phyloP scores from a whole-genome alignment of 169 alveolate species.

The Theileria luwenshuni region DNA sequence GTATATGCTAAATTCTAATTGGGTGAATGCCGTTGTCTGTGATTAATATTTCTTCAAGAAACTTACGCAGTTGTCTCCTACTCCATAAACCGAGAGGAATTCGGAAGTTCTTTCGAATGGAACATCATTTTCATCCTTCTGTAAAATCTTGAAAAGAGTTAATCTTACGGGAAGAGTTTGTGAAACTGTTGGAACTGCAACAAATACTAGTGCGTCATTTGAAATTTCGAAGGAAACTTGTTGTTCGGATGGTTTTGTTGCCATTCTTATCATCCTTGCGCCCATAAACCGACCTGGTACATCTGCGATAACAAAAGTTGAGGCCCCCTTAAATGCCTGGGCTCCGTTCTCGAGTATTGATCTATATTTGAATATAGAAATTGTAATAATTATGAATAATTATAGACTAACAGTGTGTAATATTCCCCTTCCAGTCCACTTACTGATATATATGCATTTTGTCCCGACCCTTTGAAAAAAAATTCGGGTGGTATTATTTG shows the following conservation, averaged over 20 bases:
- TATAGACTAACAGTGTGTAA: slow-evolving; percentile 67
- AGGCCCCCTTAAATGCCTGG: slow-evolving; percentile 79
- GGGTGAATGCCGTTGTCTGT: slow-evolving; percentile 40
- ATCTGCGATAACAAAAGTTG: slow-evolving; percentile 78
- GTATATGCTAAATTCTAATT: slow-evolving; percentile 42
- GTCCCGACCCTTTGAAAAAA: slow-evolving; percentile 80
- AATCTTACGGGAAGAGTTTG: slow-evolving; percentile 29
- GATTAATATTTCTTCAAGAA: background rate
- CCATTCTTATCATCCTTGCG: slow-evolving; percentile 46
- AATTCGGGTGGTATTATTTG: slow-evolving; percentile 78
- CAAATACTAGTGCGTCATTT: slow-evolving; percentile 48
- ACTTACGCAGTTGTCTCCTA: slow-evolving; percentile 57
- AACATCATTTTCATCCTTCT: slow-evolving; percentile 34
- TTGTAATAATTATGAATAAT: background rate
- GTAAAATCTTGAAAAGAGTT: background rate
- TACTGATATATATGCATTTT: slow-evolving; percentile 72
- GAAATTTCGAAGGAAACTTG: slow-evolving; percentile 36
- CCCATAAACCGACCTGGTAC: slow-evolving; percentile 75
- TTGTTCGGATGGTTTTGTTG: slow-evolving; percentile 33
- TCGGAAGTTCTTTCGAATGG: slow-evolving; percentile 50
- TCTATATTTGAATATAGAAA: slow-evolving; percentile 35
- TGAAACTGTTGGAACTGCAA: slow-evolving; percentile 44
- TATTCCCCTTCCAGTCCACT: slow-evolving; percentile 84
- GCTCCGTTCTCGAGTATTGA: slow-evolving; percentile 84
- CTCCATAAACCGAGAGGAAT: slow-evolving; percentile 38